Percentiles rank a stretch among this genome's conserved stretches.
phyloP scores from a whole-genome alignment of 495 filamentous ascomycete genomes.

The Penicillium antarcticum region DNA sequence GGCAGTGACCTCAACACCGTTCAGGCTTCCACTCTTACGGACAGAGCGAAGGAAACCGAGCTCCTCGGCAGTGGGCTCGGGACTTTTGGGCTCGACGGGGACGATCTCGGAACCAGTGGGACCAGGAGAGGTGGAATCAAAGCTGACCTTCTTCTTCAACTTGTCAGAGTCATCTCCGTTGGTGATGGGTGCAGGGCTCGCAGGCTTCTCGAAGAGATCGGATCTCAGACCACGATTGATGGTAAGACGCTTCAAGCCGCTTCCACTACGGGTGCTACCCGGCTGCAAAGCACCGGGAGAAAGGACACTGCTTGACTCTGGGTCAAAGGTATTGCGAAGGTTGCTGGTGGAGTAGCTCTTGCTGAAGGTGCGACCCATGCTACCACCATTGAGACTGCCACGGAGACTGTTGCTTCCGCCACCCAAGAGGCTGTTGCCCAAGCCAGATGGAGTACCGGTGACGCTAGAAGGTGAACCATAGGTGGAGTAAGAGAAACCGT shows the following conservation, averaged over 20 bases:
- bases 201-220: conserved; percentile 61
- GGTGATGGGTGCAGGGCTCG: conserved; percentile 43
- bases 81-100: conserved; percentile 42
- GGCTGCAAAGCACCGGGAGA: conserved; percentile 81
- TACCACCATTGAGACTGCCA: conserved; percentile 50
- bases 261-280: conserved; percentile 58
- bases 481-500: conserved; percentile 85
- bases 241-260: conserved; percentile 77
- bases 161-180: conserved; percentile 49
- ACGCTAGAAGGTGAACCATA: conserved; percentile 78
- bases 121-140: conserved; percentile 58
- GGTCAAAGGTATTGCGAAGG: conserved; percentile 60
- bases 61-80: conserved; percentile 61
- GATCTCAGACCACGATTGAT: conserved; percentile 82
- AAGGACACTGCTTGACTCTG: conserved; percentile 75
- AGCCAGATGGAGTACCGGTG: conserved; percentile 64
- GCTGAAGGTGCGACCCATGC: conserved; percentile 58
- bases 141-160: conserved; percentile 84
- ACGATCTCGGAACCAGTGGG: conserved; percentile 43
- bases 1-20: conserved; percentile 49
- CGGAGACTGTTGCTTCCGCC: conserved; percentile 24
- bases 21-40: conserved; percentile 39
- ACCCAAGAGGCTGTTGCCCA: conserved; percentile 64
- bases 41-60: conserved; percentile 62
- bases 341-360: conserved; percentile 65